phyloP scores from a whole-genome alignment of 257 asterid species.

The Thymus quinquecostatus region DNA sequence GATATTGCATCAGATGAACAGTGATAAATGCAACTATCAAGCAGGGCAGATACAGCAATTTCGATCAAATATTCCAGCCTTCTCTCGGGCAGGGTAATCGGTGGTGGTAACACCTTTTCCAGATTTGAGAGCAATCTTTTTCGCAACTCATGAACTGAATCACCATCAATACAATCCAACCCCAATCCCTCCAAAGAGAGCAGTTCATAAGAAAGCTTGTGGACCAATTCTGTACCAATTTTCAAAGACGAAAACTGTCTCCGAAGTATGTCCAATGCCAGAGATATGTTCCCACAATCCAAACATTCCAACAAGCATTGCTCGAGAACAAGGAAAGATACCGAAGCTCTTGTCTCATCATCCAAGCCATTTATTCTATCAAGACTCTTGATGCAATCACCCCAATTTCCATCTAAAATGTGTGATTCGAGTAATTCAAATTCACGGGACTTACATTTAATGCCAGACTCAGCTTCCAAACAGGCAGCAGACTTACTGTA shows the following conservation, averaged over 20 bases:
- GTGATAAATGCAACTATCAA: slow-evolving; percentile 74
- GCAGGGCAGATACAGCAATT: slow-evolving; percentile 63
- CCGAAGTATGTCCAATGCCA: slow-evolving; percentile 59
- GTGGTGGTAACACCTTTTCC: slow-evolving; percentile 75
- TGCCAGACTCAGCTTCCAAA: slow-evolving; percentile 82
- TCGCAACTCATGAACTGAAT: slow-evolving; percentile 43
- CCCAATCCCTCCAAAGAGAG: slow-evolving; percentile 52
- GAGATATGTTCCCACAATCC: slow-evolving; percentile 55
- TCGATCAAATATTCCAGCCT: slow-evolving; percentile 87
- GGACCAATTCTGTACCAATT: slow-evolving; percentile 59
- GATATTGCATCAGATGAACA: slow-evolving; percentile 52
- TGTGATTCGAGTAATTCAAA: slow-evolving; percentile 57
- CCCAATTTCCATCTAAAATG: slow-evolving; percentile 64
- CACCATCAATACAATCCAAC: slow-evolving; percentile 44
- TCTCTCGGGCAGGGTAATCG: slow-evolving; percentile 72
- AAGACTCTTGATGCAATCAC: slow-evolving; percentile 53
- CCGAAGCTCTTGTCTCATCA: slow-evolving; percentile 67
- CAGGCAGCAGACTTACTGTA: slow-evolving; percentile 66
- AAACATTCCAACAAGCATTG: slow-evolving; percentile 74
- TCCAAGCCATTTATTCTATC: slow-evolving; percentile 46
- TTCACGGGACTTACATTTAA: slow-evolving; percentile 56
- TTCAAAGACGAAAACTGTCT: slow-evolving; percentile 51
- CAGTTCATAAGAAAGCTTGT: slow-evolving; percentile 62
- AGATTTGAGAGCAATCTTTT: slow-evolving; percentile 51
- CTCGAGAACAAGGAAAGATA: slow-evolving; percentile 63